Evolutionary conservation across 176 grass and related monocot species (phyloP).

Genomic region (Microstegium vimineum): DNA sequence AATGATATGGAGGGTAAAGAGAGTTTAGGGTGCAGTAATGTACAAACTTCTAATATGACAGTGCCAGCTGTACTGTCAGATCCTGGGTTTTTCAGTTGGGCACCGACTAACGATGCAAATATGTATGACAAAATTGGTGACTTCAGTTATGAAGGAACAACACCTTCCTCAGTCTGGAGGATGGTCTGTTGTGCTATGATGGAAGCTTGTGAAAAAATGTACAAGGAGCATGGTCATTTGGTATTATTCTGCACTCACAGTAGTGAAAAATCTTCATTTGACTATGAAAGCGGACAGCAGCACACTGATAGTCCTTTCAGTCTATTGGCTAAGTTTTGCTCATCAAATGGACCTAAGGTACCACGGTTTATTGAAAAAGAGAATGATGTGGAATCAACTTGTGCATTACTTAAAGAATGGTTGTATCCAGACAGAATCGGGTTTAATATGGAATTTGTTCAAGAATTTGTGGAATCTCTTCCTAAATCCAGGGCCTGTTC

Average conservation of each 20-base stretch:
- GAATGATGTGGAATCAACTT: conserved; percentile 59
- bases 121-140: conserved; percentile 74
- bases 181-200: conserved; percentile 69
- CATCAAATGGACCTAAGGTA: conserved; percentile 46
- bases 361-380: conserved; percentile 49
- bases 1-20: conserved; percentile 39
- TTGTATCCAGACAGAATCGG: conserved; percentile 77
- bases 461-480: conserved; percentile 95
- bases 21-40: conserved; percentile 24
- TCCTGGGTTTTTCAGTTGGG: conserved; percentile 15
- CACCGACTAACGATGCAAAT: conserved; percentile 33
- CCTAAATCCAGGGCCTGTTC: conserved; percentile 62
- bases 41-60: conserved; percentile 13
- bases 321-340: conserved; percentile 71
- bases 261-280: conserved; percentile 33
- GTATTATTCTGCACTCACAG: conserved; percentile 58
- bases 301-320: conserved; percentile 32
- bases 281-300: conserved; percentile 34
- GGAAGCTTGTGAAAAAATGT: conserved; percentile 76
- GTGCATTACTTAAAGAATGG: conserved; percentile 71
- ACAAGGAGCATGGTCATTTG: conserved; percentile 70
- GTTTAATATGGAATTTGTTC: conserved; percentile 85
- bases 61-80: conserved; percentile 11
- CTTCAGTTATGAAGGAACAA: conserved; percentile 79
- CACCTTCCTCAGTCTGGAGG: conserved; percentile 67